Evolutionary conservation across 306 rosid genomes (phyloP), one percentile per base, ranked within the genome.

Genomic region (Malus fusca): DNA sequence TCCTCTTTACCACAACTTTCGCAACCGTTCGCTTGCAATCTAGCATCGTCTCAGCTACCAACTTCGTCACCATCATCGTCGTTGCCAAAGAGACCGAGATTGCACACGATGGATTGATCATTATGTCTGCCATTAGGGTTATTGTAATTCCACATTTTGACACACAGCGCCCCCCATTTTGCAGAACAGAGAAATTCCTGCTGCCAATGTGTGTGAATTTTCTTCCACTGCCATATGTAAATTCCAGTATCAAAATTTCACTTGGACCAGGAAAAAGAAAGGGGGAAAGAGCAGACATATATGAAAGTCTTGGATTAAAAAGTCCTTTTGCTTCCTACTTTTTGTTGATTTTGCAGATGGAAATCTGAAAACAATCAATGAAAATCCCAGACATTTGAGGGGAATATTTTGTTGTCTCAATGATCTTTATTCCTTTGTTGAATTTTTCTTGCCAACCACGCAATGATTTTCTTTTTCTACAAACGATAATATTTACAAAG

Each of bases 1-100:
- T 68, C 74, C 0, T 60, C 79, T 18, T 75, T 77, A 43, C 79
- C 80, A 18, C 74, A 51, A 31, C 33, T 67, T 8, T 11, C 71
- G 11, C 53, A 74, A 11, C 72, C 88, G 15, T 59, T 78, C 76
- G 76, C 89, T 23, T 80, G 79, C 48, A 88, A 82, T 77, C 82
- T 81, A 40, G 75, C 84, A 26, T 74, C 79, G 21, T 22, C 77
- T 18, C 40, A 14, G 8, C 55, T 74, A 15, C 70, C 80, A 4
- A 66, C 81, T 19, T 71, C 46, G 12, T 63, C 82, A 6, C 69
- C 76, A 23, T 70, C 83, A 10, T 69, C 82, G 11, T 61, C 82
- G 6, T 63, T 80, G 51, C 68, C 89, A 15, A 92, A 92, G 88
- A 92, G 88, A 63, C 80, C 86, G 35, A 88, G 91, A 82, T 61